phyloP scores from a whole-genome alignment of 2,329 filamentous ascomycete genomes.

The Colletotrichum plurivorum region DNA sequence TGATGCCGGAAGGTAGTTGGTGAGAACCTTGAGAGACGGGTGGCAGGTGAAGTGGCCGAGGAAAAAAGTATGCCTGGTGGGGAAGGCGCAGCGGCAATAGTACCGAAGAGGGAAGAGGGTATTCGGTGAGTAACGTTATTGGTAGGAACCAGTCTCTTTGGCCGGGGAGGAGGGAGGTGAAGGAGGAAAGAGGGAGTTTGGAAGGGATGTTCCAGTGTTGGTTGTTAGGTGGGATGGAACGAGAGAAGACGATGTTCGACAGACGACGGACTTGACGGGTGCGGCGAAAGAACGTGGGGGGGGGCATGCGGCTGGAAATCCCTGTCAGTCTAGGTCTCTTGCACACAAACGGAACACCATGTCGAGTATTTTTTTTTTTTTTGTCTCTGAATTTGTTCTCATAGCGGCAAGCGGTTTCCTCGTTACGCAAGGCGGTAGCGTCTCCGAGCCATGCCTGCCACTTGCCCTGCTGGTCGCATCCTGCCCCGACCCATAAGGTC shows the following conservation, averaged over 20 bases:
- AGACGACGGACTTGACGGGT: neutral
- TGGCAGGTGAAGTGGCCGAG: neutral
- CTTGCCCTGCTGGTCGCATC: neutral
- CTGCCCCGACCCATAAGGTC: too few species aligned
- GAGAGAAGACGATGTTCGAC: neutral
- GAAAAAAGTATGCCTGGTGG: neutral
- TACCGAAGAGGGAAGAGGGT: slow-evolving; percentile 4
- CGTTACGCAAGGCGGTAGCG: slow-evolving; percentile 17
- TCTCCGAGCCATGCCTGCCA: slow-evolving; percentile 8
- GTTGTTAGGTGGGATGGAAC: too few species aligned
- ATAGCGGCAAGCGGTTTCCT: neutral
- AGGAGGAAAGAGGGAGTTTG: neutral
- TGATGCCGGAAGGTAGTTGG: neutral
- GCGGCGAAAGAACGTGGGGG: neutral
- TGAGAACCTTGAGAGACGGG: slow-evolving; percentile 36
- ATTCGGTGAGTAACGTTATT: too few species aligned
- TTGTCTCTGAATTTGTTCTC: neutral
- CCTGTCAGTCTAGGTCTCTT: neutral
- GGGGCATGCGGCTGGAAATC: neutral
- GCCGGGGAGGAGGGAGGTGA: slow-evolving; percentile 5
- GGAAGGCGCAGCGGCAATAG: slow-evolving; percentile 1
- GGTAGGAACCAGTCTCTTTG: neutral
- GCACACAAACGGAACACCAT: neutral
- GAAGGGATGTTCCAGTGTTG: neutral
- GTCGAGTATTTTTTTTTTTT: neutral